A percentile compares a stretch with the other conserved stretches of the same genome.
These are phyloP conservation scores for Pseudonectria buxi DNA, from an alignment of 2,329 filamentous ascomycete genomes.

Conservation along the genomic window DNA sequence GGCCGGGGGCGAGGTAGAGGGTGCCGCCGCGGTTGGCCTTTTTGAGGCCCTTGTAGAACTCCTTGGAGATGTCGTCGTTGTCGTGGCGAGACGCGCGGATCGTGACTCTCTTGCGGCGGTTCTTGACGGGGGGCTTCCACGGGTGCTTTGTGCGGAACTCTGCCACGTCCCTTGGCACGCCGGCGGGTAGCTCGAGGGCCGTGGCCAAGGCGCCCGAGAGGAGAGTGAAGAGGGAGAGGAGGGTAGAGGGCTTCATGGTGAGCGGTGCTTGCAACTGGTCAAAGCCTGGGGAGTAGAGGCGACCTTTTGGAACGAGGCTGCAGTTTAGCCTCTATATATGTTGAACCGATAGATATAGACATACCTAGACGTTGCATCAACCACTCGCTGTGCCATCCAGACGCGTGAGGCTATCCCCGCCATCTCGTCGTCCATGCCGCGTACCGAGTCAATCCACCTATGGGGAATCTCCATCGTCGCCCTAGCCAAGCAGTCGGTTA, in stretches of 20 bases:
- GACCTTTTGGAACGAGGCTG: neutral
- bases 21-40: constrained; percentile 18
- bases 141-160: constrained; percentile 19
- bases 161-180: constrained; percentile 17
- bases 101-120: constrained; percentile 11
- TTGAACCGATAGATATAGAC: neutral
- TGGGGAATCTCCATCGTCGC: neutral
- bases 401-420: neutral
- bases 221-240: constrained; percentile 13
- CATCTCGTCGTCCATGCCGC: constrained; percentile 1
- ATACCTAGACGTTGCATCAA: neutral
- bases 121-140: constrained; percentile 7
- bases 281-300: no score
- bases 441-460: constrained; percentile 6
- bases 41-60: constrained; percentile 16
- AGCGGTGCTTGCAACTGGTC: neutral
- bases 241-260: constrained; percentile 16
- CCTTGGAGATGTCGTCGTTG: constrained; percentile 14
- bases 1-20: constrained; percentile 14
- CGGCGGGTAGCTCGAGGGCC: constrained; percentile 16
- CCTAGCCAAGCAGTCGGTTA: no score
- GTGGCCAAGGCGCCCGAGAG: constrained; percentile 12
- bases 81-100: constrained; percentile 15
- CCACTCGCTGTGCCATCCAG: neutral
- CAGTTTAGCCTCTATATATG: neutral